Evolutionary conservation across 1,139 yeast species (phyloP).

Genomic region (Debaryomyces udenii): DNA sequence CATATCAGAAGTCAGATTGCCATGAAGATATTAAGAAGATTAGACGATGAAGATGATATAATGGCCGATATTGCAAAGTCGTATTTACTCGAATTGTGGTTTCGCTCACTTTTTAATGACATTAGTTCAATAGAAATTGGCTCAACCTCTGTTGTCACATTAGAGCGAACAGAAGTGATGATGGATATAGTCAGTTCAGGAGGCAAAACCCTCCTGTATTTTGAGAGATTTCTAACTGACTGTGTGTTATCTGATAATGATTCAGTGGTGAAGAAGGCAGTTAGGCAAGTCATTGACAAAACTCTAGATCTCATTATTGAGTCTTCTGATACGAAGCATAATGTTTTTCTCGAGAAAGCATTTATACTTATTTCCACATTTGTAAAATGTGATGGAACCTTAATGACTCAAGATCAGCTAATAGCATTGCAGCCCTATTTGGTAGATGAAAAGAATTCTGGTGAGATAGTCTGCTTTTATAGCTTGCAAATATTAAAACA

Average conservation of each 20-base stretch:
- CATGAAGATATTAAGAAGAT: constrained; percentile 51
- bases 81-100: constrained; percentile 50
- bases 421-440: constrained; percentile 61
- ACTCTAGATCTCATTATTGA: constrained; percentile 35
- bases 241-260: constrained; percentile 35
- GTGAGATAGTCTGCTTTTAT: constrained; percentile 43
- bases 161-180: constrained; percentile 30
- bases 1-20: constrained; percentile 47
- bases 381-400: constrained; percentile 50
- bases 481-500: constrained; percentile 57
- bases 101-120: constrained; percentile 24
- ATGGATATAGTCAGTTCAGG: constrained; percentile 36
- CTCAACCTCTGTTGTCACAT: constrained; percentile 5
- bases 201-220: constrained; percentile 40
- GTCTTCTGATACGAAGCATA: constrained; percentile 17
- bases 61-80: constrained; percentile 50
- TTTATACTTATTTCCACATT: constrained; percentile 56
- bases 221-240: constrained; percentile 47
- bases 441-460: constrained; percentile 44
- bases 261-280: constrained; percentile 15
- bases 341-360: constrained; percentile 30
- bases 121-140: constrained; percentile 8
- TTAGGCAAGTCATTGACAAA: constrained; percentile 26
- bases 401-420: constrained; percentile 68
- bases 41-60: constrained; percentile 72